Evolutionary conservation across 1,284 basidiomycete genomes (phyloP).

Genomic region (Schizophyllum amplum): DNA sequence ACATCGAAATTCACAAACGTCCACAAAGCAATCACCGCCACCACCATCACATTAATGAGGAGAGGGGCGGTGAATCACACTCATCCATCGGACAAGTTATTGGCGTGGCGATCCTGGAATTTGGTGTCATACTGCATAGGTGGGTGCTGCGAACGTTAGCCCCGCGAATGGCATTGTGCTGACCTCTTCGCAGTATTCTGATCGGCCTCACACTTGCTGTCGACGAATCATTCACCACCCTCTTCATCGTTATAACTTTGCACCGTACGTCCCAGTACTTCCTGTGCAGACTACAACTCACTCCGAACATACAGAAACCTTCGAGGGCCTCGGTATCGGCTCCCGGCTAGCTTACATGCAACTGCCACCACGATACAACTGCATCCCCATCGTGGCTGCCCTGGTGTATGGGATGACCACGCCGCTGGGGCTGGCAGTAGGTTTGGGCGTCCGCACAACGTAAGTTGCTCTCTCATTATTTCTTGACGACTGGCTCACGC

Average conservation of each 20-base stretch:
- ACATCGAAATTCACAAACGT: neutral
- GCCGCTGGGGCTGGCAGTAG: conserved; percentile 76
- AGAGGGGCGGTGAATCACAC: neutral
- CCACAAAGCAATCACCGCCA: neutral
- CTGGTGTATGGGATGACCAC: conserved; percentile 75
- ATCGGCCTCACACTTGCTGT: conserved; percentile 94
- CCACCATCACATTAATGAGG: conserved; percentile 5
- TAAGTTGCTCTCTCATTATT: conserved; percentile 21
- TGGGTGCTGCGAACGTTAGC: neutral
- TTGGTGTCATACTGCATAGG: conserved; percentile 13
- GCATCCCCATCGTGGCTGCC: conserved; percentile 60
- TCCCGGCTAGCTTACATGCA: conserved; percentile 73
- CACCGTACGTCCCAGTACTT: conserved; percentile 52
- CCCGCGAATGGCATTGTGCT: neutral
- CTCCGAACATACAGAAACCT: conserved; percentile 57
- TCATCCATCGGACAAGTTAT: conserved; percentile 25
- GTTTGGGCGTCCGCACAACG: conserved; percentile 72
- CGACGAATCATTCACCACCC: conserved; percentile 68
- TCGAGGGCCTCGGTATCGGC: conserved; percentile 88
- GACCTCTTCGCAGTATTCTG: conserved; percentile 45
- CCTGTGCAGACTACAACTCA: neutral
- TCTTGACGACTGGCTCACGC: no score
- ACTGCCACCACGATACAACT: conserved; percentile 51
- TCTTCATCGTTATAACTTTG: conserved; percentile 90
- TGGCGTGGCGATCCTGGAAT: conserved; percentile 14